Percentiles rank a stretch among this genome's conserved stretches.
phyloP scores from a whole-genome alignment of 257 asterid genomes.

The Nyctanthes arbortristis region DNA sequence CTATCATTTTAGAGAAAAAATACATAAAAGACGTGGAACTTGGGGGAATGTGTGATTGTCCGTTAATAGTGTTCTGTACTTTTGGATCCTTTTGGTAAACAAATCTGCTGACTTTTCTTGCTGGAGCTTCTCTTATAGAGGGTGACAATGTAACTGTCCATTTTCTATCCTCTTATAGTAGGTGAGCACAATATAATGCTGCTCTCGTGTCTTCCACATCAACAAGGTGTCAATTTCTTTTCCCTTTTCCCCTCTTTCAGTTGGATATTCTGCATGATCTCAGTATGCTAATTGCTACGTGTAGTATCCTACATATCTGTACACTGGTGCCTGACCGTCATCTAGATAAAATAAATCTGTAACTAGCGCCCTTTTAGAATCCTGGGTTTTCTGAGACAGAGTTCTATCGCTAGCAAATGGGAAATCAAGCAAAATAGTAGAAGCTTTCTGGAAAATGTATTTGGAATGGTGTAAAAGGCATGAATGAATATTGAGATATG shows the following conservation, averaged over 20 bases:
- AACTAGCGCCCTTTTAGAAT: neutral
- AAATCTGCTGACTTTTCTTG: neutral
- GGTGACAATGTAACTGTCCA: neutral
- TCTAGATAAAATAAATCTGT: neutral
- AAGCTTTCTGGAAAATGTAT: neutral
- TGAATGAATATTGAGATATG: neutral
- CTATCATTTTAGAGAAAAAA: neutral
- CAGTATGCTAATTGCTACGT: no score
- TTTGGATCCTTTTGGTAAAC: neutral
- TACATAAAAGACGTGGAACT: neutral
- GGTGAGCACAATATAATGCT: no score
- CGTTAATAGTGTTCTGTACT: no score
- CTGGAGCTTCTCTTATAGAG: no score
- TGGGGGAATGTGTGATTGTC: no score
- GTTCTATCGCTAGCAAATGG: neutral
- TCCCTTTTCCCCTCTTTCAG: no score
- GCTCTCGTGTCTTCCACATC: neutral
- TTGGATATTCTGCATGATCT: neutral
- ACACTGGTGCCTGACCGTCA: neutral
- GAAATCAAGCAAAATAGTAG: neutral
- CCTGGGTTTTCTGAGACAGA: neutral
- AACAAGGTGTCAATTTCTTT: neutral
- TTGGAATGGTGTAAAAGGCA: neutral
- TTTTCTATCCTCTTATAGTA: neutral
- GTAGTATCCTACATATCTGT: no score